Percentiles rank a stretch among this genome's conserved stretches.
Conservation (phyloP, 2,329 filamentous ascomycete genomes). For the Aureobasidium mangrovei region DNA sequence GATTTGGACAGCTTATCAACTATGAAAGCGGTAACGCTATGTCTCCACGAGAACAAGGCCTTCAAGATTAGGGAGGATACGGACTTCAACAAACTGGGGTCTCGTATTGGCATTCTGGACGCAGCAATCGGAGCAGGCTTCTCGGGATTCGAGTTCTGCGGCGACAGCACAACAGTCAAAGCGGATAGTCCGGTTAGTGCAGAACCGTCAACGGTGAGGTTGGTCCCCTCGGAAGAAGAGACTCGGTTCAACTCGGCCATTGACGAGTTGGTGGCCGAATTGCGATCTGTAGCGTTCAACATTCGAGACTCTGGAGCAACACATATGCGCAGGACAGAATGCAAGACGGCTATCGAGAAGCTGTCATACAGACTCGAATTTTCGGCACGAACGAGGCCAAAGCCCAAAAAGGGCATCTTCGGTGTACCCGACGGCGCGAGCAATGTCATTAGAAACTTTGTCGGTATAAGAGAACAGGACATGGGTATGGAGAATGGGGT, state of each 20-base stretch:
- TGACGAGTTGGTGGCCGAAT: conserved; percentile 53
- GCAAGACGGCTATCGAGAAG: conserved; percentile 66
- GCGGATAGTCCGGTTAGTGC: background rate
- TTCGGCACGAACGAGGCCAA: conserved; percentile 55
- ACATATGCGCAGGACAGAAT: conserved; percentile 62
- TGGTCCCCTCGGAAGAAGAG: conserved; percentile 26
- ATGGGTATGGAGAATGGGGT: background rate
- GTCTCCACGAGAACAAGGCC: conserved; percentile 20
- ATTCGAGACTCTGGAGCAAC: conserved; percentile 70
- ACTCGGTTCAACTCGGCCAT: conserved; percentile 59
- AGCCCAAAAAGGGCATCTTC: conserved; percentile 26
- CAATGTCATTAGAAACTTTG: conserved; percentile 25
- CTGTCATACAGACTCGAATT: conserved; percentile 65
- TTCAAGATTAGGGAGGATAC: conserved; percentile 49
- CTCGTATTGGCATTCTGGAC: conserved; percentile 61
- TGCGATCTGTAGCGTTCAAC: conserved; percentile 49
- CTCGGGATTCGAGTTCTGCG: conserved; percentile 22
- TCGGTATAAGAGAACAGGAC: conserved; percentile 13
- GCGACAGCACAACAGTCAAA: conserved; percentile 5
- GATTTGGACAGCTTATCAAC: background rate
- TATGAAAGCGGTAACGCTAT: background rate
- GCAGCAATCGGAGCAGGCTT: conserved; percentile 62
- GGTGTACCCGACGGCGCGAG: conserved; percentile 29
- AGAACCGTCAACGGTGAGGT: background rate
- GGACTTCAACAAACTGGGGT: conserved; percentile 60